Evolutionary conservation across 169 alveolate genomes (phyloP), one percentile per base, ranked within the genome.

Genomic region (Miamiensis avidus): DNA sequence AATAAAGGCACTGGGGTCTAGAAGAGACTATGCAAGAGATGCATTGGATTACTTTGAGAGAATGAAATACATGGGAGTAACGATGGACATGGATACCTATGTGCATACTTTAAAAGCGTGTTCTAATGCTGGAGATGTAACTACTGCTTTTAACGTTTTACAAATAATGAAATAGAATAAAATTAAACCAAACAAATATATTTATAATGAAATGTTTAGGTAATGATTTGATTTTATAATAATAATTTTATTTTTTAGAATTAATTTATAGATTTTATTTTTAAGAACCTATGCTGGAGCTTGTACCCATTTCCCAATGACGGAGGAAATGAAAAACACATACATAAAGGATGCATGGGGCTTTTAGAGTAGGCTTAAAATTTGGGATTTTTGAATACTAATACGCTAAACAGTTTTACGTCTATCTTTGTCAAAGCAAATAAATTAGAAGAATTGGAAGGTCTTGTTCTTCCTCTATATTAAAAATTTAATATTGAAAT

Each of bases 91-190:
- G 27, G 90, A 87, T 34, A 91, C 95, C 25, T 89, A 84, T 78
- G 92, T 84, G 0, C 93, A 82, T 30, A 89, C 89, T 0, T 74
- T 93, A 0, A 89, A 93, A 78, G 96, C 96, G 31, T 82, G 93
- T 65, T 29, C 91, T 73, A 33, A 87, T 31, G 72, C 88, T 1
- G 96, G 95, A 0, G 96, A 93, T 72, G 81, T 91, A 16, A 26
- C 31, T 20, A 65, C 85, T 25, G 94, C 95, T 6, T 82, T 73
- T 31, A 89, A 88, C 27, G 89, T 83, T 16, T 69, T 93, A 11
- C 28, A 86, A n/a, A 83, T 83, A 34, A 87, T 91, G 91, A 93
- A 91, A 76, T 15, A 30, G 0, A 32, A 64, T 25, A 90, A 83
- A n/a, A 33, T 91, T 65, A 86, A 87, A 34, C 64, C 88, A 84